phyloP scores from a whole-genome alignment of 208 protist genomes.

The Leishmania major region DNA sequence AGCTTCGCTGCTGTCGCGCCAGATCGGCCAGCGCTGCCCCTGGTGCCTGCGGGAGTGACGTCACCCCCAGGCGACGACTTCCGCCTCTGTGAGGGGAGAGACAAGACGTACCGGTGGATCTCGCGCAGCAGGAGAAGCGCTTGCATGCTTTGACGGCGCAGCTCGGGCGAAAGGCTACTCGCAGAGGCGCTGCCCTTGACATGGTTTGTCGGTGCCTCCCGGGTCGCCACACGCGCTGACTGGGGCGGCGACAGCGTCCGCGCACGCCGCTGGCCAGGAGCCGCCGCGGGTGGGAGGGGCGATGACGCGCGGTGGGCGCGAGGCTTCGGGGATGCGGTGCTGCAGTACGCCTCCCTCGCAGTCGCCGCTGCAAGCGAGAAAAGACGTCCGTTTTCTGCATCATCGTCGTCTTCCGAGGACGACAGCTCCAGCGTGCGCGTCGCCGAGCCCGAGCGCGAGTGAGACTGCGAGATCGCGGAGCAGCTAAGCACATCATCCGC shows the following conservation, averaged over 20 bases:
- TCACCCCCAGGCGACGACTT: background rate
- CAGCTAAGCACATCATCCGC: slow-evolving; percentile 1
- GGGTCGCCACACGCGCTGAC: no score
- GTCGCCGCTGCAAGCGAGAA: background rate
- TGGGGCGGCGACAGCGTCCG: slow-evolving; percentile 1
- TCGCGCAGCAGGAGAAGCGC: slow-evolving; percentile 6
- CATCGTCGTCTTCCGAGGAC: slow-evolving; percentile 1
- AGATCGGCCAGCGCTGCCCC: background rate
- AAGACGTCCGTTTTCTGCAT: background rate
- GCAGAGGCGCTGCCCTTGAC: background rate
- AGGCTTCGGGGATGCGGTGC: slow-evolving; percentile 1
- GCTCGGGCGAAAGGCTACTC: background rate
- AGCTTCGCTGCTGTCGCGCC: slow-evolving; percentile 14
- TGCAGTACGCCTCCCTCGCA: background rate
- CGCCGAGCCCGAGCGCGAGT: background rate
- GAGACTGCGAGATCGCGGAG: slow-evolving; percentile 8
- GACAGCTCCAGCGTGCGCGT: background rate
- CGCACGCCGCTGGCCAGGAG: background rate
- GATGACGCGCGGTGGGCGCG: background rate
- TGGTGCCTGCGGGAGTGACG: background rate
- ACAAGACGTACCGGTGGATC: background rate
- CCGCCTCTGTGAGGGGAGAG: background rate
- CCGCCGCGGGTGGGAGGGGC: background rate
- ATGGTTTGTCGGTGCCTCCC: background rate
- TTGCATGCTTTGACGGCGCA: background rate